phyloP scores from a whole-genome alignment of 805 yeast genomes.

The Torulaspora delbrueckii region DNA sequence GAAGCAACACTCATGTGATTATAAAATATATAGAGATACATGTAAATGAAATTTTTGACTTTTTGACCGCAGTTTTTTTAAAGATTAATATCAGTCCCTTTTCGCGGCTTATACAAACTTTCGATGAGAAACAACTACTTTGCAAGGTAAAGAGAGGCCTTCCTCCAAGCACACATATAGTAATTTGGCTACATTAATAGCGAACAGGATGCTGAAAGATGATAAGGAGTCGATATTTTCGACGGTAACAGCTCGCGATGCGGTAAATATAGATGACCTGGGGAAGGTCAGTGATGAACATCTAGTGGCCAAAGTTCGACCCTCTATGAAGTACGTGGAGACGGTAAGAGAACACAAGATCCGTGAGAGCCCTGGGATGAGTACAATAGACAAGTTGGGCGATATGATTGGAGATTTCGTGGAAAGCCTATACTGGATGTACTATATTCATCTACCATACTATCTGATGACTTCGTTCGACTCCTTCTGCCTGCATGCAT shows the following conservation, averaged over 20 bases:
- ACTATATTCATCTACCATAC: slow-evolving; percentile 43
- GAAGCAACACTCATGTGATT: neutral
- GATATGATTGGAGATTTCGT: slow-evolving; percentile 25
- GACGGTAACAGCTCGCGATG: neutral
- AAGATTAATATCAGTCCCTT: neutral
- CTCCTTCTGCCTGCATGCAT: slow-evolving; percentile 38
- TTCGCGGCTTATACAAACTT: neutral
- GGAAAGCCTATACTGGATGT: slow-evolving; percentile 40
- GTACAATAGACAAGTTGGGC: slow-evolving; percentile 24
- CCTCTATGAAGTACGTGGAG: slow-evolving; percentile 13
- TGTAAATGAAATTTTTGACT: slow-evolving; percentile 5
- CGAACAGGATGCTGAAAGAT: neutral
- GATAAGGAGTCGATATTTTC: neutral
- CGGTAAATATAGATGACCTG: neutral
- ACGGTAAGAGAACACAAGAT: slow-evolving; percentile 13
- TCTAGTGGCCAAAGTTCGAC: neutral
- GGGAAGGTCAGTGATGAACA: neutral
- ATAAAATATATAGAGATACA: slow-evolving; percentile 3
- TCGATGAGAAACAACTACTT: neutral
- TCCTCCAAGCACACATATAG: neutral
- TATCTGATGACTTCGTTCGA: slow-evolving; percentile 42
- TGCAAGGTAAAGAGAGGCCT: neutral
- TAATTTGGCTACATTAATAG: neutral
- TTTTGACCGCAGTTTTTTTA: neutral
- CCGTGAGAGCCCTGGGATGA: slow-evolving; percentile 11